A percentile compares a stretch with the other conserved stretches of the same genome.
Conservation (phyloP, 2,329 filamentous ascomycete genomes). For the Emmonsiellopsis sp. region DNA sequence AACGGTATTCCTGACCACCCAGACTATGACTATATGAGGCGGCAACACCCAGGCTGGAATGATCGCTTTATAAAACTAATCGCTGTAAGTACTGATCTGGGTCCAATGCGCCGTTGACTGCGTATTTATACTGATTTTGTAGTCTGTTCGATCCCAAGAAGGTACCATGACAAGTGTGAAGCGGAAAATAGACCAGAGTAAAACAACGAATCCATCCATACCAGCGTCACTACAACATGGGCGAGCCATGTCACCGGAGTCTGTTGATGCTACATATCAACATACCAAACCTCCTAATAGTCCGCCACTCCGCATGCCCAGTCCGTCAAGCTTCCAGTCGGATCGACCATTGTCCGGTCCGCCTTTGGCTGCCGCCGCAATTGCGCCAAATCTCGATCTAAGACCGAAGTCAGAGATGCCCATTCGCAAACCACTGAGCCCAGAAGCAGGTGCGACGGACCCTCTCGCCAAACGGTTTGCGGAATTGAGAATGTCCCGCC, state of each 20-base stretch:
- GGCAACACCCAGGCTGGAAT: conserved; percentile 42
- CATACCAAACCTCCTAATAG: background rate
- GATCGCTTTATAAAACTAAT: conserved; percentile 43
- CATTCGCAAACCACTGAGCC: conserved; percentile 11
- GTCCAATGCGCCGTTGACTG: conserved; percentile 19
- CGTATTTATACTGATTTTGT: conserved; percentile 40
- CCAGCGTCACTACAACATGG: background rate
- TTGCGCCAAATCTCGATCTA: conserved; percentile 11
- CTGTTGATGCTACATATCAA: background rate
- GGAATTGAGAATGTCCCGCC: conserved; percentile 23
- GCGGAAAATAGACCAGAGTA: conserved; percentile 25
- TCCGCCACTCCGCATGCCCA: conserved; percentile 25
- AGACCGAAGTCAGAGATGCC: conserved; percentile 17
- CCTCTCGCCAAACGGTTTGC: conserved; percentile 35
- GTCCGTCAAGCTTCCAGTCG: conserved; percentile 29
- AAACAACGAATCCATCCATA: background rate
- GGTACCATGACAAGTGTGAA: conserved; percentile 34
- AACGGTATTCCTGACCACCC: conserved; percentile 67
- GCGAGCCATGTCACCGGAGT: background rate
- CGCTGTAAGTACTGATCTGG: conserved; percentile 42
- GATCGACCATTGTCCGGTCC: background rate
- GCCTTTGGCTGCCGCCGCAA: background rate
- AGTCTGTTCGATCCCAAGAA: conserved; percentile 26
- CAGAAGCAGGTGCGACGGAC: conserved; percentile 19
- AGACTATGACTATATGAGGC: conserved; percentile 59